Evolutionary conservation across 2,329 filamentous ascomycete genomes (phyloP).

Genomic region (Scopulariopsis brevicaulis): DNA sequence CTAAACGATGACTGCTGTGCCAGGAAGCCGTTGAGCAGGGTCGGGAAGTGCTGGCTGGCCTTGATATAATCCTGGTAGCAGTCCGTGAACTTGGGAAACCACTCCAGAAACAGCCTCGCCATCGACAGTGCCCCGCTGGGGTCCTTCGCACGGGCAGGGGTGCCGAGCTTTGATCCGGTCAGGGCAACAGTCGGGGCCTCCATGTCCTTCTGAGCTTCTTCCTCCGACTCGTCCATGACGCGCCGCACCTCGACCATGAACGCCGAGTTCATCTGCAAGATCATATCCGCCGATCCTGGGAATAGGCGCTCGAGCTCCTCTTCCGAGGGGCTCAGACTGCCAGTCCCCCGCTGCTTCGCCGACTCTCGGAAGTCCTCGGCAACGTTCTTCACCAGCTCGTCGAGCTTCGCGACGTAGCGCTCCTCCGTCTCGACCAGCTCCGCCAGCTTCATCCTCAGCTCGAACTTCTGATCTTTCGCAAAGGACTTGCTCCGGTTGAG

Average conservation of each 20-base stretch:
- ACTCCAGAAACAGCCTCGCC: conserved; percentile 72
- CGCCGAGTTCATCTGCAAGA: conserved; percentile 68
- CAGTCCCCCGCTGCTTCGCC: conserved; percentile 43
- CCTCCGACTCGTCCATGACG: conserved; percentile 74
- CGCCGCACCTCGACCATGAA: conserved; percentile 69
- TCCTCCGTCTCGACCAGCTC: conserved; percentile 92
- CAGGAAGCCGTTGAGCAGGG: conserved; percentile 67
- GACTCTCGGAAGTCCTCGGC: conserved; percentile 69
- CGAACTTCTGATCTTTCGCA: conserved; percentile 69
- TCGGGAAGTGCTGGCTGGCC: conserved; percentile 77
- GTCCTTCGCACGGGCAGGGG: conserved; percentile 44
- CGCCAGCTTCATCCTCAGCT: conserved; percentile 75
- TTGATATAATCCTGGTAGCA: conserved; percentile 91
- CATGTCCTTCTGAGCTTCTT: conserved; percentile 67
- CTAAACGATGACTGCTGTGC: conserved; percentile 76
- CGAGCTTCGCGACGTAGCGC: conserved; percentile 80
- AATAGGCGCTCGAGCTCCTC: conserved; percentile 69
- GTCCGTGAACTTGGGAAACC: conserved; percentile 86
- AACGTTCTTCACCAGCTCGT: conserved; percentile 70
- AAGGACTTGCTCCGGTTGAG: conserved; percentile 71
- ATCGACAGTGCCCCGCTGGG: conserved; percentile 68
- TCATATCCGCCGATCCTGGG: conserved; percentile 66
- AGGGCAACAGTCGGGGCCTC: conserved; percentile 38
- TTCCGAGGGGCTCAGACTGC: conserved; percentile 60
- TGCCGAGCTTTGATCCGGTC: conserved; percentile 30